Evolutionary conservation across 495 filamentous ascomycete species (phyloP), one percentile per base, ranked within the genome.

Genomic region (Aspergillus bertholletiae): DNA sequence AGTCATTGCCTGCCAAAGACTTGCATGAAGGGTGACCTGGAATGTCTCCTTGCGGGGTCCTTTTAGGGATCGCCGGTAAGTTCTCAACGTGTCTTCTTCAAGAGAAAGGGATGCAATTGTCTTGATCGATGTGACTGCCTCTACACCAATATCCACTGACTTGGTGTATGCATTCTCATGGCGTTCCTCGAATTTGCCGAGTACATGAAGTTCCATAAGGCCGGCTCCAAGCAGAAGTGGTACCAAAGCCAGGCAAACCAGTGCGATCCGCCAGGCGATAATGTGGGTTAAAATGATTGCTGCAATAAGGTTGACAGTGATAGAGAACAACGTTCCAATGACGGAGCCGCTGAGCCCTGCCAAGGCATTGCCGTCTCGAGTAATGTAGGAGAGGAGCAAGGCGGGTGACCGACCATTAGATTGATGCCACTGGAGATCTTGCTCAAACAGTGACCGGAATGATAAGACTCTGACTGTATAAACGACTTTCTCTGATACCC

Each of bases 111-210:
- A 76, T 6, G 80, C 74, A 37, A 84, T 72, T 11, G 81, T 83
- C 47, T 77, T 77, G 58, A 83, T 81, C 21, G 76, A 77, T 15
- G 67, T 67, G 20, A 82, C 69, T 1, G 79, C 77, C 55, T 82
- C 78, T 7, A 76, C 71, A 15, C 75, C 74, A 39, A 82, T 81
- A 20, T 73, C 72, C 7, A 77, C 73, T 0, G 80, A 79, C 48
- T 74, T 72, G 18, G 75, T 69, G 47, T 77, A 81, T 2, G 79
- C 76, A 34, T 74, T 73, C 54, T 81, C 76, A 46, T 88, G 85
- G 6, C 79, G 73, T 32, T 84, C 75, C 49, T 87, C 79, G 46
- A 86, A 84, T 23, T 78, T 72, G 2, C 75, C 72, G 26, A 80
- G 68, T 1, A 81, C 68, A 20, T 65, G 64, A 22, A 85, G 70